phyloP scores from a whole-genome alignment of 805 yeast species.

The Scheffersomyces amazonensis region DNA sequence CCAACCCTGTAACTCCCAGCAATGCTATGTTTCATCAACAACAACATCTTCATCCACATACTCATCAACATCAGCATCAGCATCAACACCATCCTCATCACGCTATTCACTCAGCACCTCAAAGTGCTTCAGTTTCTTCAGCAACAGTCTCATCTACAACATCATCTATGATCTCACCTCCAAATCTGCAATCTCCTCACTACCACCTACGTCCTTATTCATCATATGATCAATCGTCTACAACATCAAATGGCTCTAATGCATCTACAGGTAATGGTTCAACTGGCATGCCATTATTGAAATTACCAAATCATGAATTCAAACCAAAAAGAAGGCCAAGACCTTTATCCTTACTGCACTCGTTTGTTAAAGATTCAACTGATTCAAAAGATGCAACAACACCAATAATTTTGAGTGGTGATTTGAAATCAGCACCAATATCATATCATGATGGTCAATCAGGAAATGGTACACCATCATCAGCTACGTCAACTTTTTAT shows the following conservation, averaged over 20 bases:
- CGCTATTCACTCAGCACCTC: background rate
- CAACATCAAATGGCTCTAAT: background rate
- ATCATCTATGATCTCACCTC: conserved; percentile 3
- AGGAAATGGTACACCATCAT: background rate
- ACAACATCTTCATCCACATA: background rate
- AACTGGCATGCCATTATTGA: conserved; percentile 6
- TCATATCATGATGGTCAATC: background rate
- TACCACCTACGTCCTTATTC: conserved; percentile 1
- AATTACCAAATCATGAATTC: conserved; percentile 21
- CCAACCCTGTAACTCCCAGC: conserved; percentile 4
- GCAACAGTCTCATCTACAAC: background rate
- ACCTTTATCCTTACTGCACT: conserved; percentile 35
- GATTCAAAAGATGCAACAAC: background rate
- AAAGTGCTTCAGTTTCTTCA: background rate
- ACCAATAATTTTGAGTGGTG: conserved; percentile 1
- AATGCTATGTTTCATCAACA: conserved; percentile 1
- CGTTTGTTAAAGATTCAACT: conserved; percentile 19
- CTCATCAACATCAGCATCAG: background rate
- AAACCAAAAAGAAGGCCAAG: conserved; percentile 40
- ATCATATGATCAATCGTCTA: background rate
- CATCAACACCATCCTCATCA: conserved; percentile 1
- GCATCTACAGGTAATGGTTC: conserved; percentile 3
- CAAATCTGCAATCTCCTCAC: conserved; percentile 5
- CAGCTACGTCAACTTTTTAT: conserved; percentile 1
- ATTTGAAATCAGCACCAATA: conserved; percentile 8